Percentiles rank a stretch among this genome's conserved stretches.
Evolutionary conservation across 768 basidiomycete species (phyloP).

Genomic region (Termitomyces sp.): DNA sequence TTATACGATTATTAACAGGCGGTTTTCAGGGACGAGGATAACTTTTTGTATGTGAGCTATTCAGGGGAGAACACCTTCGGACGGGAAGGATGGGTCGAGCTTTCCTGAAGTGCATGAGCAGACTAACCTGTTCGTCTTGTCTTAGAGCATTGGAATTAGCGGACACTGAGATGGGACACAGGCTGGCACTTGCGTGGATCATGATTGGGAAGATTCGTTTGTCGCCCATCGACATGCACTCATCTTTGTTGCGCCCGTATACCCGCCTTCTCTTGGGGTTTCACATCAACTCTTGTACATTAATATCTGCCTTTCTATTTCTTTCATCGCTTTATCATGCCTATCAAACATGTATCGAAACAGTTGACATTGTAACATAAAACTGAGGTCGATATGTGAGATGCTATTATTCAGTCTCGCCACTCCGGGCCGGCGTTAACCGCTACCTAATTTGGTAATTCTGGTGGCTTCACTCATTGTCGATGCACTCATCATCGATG

Average conservation of each 20-base stretch:
- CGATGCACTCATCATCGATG: too few species aligned
- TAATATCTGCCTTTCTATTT: constrained; percentile 17
- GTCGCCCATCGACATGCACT: constrained; percentile 1
- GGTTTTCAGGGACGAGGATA: constrained; percentile 90
- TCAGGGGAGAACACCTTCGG: constrained; percentile 98
- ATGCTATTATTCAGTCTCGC: neutral
- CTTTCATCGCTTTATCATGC: constrained; percentile 14
- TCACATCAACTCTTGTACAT: constrained; percentile 18
- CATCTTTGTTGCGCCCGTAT: constrained; percentile 15
- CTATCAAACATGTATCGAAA: constrained; percentile 13
- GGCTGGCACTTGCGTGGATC: constrained; percentile 11
- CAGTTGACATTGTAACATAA: constrained; percentile 10
- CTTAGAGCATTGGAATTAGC: constrained; percentile 17
- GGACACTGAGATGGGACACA: constrained; percentile 16
- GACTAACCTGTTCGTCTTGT: constrained; percentile 6
- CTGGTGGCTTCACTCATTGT: too few species aligned
- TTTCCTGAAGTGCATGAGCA: constrained; percentile 39
- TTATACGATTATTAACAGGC: constrained; percentile 20
- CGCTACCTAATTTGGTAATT: neutral
- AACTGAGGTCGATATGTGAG: neutral
- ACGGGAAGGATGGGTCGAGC: constrained; percentile 42
- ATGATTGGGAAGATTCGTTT: constrained; percentile 8
- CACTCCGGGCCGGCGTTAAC: neutral
- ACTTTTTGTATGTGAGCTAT: constrained; percentile 98
- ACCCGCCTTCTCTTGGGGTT: constrained; percentile 12